Base-by-base conservation (phyloP, 768 basidiomycete species). In the Hebeloma cylindrosporum region DNA sequence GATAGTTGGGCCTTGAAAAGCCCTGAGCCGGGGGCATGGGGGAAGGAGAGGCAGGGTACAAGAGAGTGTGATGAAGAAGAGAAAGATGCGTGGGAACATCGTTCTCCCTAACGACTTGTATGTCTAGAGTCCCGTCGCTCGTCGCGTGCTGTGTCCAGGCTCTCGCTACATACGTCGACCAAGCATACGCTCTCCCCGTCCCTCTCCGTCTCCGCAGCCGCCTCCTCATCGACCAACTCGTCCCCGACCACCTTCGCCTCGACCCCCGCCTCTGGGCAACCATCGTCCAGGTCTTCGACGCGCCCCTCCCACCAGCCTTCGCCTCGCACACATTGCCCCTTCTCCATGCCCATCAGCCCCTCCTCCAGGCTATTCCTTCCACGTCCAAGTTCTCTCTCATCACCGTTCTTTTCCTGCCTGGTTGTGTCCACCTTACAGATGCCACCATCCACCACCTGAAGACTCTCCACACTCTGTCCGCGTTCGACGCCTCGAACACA, bases 211-310 rank as follows among this genome's bases (percentile, higher is more conserved):
- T 76, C 55, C 61, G 61, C 7, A 50, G 55, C 5, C 40, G 52
- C 9, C 63, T 71, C 41, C 56, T 74, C 34, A 58, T 75, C n/a
- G 62, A 60, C 20, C 67, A 70, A 7, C 63, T 62, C 33, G 54
- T 63, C 36, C 35, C 57, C 3, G 56, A 52, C 45, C 56, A 50
- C 16, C 38, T 45, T 22, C 41, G 50, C 0, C 59, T 76, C 1
- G 77, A 84, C 52, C 83, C 86, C 2, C 66, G 72, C 8, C 63
- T 84, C 10, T 88, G 86, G 84, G 78, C 74, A 0, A 66, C 74
- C 14, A 45, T 90, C 31, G 67, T 75, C 4, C 88, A 87, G 55
- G 54, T 86, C 22, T 80, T 80, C 65, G 56, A 74, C 53, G 46
- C n/a, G n/a, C n/a, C 61, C 25, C 71, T 88, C 5, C 85, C 88